A percentile compares a stretch with the other conserved stretches of the same genome.
phyloP scores from a whole-genome alignment of 257 asterid species.

The Scutellaria barbata region DNA sequence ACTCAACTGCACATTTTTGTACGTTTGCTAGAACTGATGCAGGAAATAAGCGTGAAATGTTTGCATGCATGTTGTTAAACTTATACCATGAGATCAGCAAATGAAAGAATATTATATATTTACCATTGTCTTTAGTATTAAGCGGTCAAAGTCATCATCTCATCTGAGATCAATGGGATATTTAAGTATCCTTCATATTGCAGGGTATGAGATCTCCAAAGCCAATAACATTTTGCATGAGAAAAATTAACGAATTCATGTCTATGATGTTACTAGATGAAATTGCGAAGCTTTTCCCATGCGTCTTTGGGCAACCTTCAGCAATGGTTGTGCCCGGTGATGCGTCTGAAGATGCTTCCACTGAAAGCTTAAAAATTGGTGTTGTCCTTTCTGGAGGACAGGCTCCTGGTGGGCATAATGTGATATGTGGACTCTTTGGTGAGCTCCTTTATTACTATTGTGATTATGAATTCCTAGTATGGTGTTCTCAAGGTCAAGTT shows the following conservation, averaged over 20 bases:
- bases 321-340: conserved; percentile 54
- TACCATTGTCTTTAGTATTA: no score
- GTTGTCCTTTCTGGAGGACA: conserved; percentile 87
- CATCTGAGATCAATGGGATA: no score
- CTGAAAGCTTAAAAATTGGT: conserved; percentile 59
- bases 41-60: no score
- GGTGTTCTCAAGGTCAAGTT: conserved; percentile 1
- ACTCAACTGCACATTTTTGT: no score
- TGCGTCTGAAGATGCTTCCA: conserved; percentile 37
- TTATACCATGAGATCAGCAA: no score
- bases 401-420: conserved; percentile 95
- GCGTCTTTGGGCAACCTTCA: conserved; percentile 72
- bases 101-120: no score
- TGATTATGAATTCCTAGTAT: not conserved
- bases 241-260: not conserved
- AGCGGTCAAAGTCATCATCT: no score
- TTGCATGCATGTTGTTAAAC: no score
- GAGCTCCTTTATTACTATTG: conserved; percentile 16
- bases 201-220: no score
- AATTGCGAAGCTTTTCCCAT: conserved; percentile 72
- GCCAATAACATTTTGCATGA: not conserved
- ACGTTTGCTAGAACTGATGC: no score
- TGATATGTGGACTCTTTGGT: conserved; percentile 78
- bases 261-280: conserved; percentile 50
- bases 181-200: no score